Evolutionary conservation across 208 protist species (phyloP).

Genomic region (Leishmania tarentolae): DNA sequence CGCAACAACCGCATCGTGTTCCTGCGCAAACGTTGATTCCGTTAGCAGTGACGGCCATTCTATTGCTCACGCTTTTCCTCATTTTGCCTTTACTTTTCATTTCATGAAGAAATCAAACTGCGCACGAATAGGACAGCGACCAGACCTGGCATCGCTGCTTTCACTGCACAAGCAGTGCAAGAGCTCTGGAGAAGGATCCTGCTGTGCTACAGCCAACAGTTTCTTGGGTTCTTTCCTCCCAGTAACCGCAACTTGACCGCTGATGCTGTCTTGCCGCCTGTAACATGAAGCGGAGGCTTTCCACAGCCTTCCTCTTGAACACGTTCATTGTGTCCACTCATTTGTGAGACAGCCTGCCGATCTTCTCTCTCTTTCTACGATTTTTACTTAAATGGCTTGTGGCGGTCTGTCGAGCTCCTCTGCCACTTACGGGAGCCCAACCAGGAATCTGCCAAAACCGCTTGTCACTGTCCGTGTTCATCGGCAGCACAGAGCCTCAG

Average conservation of each 20-base stretch:
- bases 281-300: background rate
- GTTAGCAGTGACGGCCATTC: background rate
- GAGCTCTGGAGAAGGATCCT: background rate
- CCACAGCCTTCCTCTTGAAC: background rate
- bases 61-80: conserved; percentile 10
- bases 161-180: background rate
- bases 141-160: no score
- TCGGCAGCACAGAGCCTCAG: background rate
- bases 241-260: background rate
- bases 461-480: background rate
- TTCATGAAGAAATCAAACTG: background rate
- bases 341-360: background rate
- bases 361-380: background rate
- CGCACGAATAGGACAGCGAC: background rate
- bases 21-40: conserved; percentile 87
- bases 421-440: background rate
- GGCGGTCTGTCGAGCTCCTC: background rate
- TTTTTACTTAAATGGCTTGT: background rate
- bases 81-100: conserved; percentile 24
- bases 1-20: conserved; percentile 97
- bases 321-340: background rate
- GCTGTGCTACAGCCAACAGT: no score
- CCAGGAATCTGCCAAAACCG: background rate
- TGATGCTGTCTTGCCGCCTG: background rate
- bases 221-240: background rate